Percentiles rank a stretch among this genome's conserved stretches.
phyloP scores from a whole-genome alignment of 202 grass and related monocot genomes.

The Zoysia matrella region DNA sequence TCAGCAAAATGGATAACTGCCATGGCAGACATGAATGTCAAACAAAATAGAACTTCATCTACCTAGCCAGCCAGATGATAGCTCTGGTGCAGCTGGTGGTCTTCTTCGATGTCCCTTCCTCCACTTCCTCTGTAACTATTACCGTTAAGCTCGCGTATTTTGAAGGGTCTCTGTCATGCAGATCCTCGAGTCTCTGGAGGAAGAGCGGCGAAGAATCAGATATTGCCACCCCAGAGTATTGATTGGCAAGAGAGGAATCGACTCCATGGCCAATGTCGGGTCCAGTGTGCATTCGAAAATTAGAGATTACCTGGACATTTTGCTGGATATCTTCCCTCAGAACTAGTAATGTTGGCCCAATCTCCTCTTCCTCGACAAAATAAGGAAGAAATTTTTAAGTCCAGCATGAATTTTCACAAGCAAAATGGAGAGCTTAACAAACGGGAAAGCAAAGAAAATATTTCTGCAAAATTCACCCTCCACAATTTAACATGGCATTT shows the following conservation, averaged over 20 bases:
- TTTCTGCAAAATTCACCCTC: background rate
- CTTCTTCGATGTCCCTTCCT: slow-evolving; percentile 63
- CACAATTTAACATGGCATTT: background rate
- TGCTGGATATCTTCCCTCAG: slow-evolving; percentile 78
- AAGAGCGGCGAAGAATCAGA: too few relatives aligned
- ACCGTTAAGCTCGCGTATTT: slow-evolving; percentile 55
- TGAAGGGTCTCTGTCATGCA: slow-evolving; percentile 54
- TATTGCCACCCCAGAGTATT: background rate
- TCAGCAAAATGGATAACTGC: background rate
- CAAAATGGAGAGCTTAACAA: background rate
- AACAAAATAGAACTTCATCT: background rate
- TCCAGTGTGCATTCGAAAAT: background rate
- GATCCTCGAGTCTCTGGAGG: slow-evolving; percentile 67
- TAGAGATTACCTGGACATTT: slow-evolving; percentile 72
- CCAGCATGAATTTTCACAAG: slow-evolving; percentile 15
- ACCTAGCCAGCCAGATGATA: slow-evolving; percentile 81
- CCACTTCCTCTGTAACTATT: slow-evolving; percentile 66
- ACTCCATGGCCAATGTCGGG: background rate
- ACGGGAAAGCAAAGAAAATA: background rate
- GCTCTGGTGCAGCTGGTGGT: slow-evolving; percentile 77
- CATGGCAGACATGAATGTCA: background rate
- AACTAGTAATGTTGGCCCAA: slow-evolving; percentile 82
- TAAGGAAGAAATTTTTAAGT: slow-evolving; percentile 17
- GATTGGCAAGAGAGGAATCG: slow-evolving; percentile 3
- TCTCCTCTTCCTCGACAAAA: slow-evolving; percentile 65